Evolutionary conservation across 352 stramenopile species (phyloP), one percentile per base, ranked within the genome.

Genomic region (Globisporangium iwayamae): DNA sequence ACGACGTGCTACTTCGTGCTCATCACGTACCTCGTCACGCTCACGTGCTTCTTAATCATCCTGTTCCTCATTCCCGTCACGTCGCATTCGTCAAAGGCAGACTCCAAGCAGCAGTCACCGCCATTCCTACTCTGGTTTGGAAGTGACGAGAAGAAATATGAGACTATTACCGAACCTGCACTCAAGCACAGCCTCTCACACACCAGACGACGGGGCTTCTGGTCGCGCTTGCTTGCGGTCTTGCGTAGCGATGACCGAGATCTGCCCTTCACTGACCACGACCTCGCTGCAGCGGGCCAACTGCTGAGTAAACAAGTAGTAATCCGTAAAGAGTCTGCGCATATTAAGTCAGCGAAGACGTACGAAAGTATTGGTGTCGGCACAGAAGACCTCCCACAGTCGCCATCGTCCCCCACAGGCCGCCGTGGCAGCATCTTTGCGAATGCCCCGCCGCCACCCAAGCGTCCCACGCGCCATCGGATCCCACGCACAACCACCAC

Each of bases 361-460:
- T 90, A 85, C 38, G 69, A 85, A 38, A 86, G 76, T 47, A 78
- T 90, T 43, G 71, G 59, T 5, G 74, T 83, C 2, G 65, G 74
- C 30, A 87, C 78, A 0, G 67, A 81, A 2, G 73, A 71, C 34
- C 43, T 78, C 13, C 41, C 57, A 4, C 13, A 54, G 18, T 43
- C 52, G 13, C 38, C 20, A 25, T 25, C 39, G 8, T 41, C 62
- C 1, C 54, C 46, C 2, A 38, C 45, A 10, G 60, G 64, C 6
- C 46, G 36, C 10, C 63, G 63, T 7, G 56, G 56, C 2, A 68
- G 63, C 5, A 68, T 68, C 56, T 68, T 68, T 16, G 55, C 63
- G 28, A 63, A 47, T 8, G 50, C 63, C 7, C 48, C 63, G 4
- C n/a, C 63, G 4, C 48, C 63, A 1, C n/a, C 30, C 13, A 22